A percentile compares a stretch with the other conserved stretches of the same genome.
Evolutionary conservation across 2,329 filamentous ascomycete species (phyloP).

Genomic region (Phialophora tarda): DNA sequence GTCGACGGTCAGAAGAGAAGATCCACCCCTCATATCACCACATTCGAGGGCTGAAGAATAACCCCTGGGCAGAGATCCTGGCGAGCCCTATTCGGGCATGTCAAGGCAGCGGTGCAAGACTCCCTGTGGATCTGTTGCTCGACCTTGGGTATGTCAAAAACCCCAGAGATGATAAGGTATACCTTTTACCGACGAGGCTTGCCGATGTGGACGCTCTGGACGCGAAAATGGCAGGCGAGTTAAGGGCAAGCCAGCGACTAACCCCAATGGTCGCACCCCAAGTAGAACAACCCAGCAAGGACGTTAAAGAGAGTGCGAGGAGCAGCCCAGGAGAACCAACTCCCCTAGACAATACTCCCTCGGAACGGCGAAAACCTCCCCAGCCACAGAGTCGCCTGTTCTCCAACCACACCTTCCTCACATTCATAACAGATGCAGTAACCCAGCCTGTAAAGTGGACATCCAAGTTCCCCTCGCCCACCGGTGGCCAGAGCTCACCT

Average conservation of each 20-base stretch:
- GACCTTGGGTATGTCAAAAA: constrained; percentile 30
- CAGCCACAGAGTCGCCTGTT: constrained; percentile 19
- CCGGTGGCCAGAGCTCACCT: constrained; percentile 1
- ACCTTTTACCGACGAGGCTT: constrained; percentile 32
- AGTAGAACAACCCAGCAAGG: background rate
- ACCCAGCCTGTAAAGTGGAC: constrained; percentile 10
- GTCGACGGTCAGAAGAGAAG: constrained; percentile 19
- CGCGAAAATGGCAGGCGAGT: constrained; percentile 14
- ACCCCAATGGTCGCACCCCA: background rate
- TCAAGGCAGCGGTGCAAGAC: constrained; percentile 31
- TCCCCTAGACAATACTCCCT: background rate
- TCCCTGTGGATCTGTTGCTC: constrained; percentile 31
- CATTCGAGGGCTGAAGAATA: constrained; percentile 30
- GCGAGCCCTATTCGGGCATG: constrained; percentile 33
- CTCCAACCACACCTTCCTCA: constrained; percentile 25
- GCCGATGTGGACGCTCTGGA: constrained; percentile 35
- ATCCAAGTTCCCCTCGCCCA: background rate
- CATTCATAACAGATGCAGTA: constrained; percentile 15
- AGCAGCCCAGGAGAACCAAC: background rate
- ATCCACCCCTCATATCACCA: constrained; percentile 26
- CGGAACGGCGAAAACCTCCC: constrained; percentile 8
- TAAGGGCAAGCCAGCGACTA: constrained; percentile 7
- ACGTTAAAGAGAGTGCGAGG: background rate
- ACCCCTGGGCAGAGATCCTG: constrained; percentile 38
- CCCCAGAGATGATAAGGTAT: constrained; percentile 27